Evolutionary conservation across 1,284 basidiomycete species (phyloP).

Genomic region (Cyathus olla): DNA sequence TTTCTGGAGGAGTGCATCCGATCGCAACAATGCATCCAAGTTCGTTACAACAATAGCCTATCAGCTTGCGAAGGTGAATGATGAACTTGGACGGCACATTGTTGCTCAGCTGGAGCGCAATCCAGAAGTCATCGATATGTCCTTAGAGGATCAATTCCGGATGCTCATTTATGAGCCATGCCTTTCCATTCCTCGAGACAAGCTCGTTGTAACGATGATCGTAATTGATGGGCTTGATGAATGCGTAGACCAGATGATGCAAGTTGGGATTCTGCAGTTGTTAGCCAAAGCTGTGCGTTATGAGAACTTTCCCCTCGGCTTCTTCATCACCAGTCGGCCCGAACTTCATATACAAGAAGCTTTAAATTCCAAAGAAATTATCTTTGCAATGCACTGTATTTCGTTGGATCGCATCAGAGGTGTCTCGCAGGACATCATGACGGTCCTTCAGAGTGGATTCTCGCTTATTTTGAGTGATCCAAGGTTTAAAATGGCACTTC

Average conservation of each 20-base stretch:
- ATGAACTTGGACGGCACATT: not conserved
- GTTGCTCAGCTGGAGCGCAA: conserved; percentile 2
- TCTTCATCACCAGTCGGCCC: not conserved
- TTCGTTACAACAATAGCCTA: conserved; percentile 15
- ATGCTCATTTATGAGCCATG: conserved; percentile 9
- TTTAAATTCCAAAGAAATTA: not conserved
- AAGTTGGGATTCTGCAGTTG: not conserved
- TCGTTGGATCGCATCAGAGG: not conserved
- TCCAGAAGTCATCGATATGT: not conserved
- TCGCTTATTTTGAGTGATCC: not conserved
- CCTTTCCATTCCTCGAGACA: not conserved
- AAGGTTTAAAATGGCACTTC: not conserved
- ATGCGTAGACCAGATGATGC: not conserved
- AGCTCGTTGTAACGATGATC: not conserved
- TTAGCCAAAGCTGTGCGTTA: not conserved
- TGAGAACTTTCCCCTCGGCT: not conserved
- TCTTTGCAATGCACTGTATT: not conserved
- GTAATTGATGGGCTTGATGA: not conserved
- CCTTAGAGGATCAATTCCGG: conserved; percentile 7
- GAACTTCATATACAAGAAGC: not conserved
- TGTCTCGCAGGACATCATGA: not conserved
- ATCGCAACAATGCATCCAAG: conserved; percentile 1
- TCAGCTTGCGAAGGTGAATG: conserved; percentile 8
- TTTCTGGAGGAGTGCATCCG: conserved; percentile 6
- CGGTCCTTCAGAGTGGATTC: not conserved